Percentiles rank a stretch among this genome's conserved stretches.
These are phyloP conservation scores for Chlorella sp. DNA, from an alignment of 139 green algal species.

Conservation along the genomic window DNA sequence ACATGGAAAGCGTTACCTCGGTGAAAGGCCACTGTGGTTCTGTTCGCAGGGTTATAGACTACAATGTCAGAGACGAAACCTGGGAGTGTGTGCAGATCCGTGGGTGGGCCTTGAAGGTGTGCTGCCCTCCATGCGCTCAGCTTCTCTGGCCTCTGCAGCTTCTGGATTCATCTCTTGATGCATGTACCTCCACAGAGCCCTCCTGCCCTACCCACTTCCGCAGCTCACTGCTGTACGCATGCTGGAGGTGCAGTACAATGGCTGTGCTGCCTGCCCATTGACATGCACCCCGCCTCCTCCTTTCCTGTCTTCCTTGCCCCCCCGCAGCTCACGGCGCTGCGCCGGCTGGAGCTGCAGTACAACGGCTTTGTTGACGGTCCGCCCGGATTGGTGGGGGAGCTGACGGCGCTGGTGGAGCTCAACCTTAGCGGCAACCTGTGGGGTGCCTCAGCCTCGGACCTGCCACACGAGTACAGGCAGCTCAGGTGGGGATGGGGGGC, in stretches of 20 bases:
- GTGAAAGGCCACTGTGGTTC: too few species aligned
- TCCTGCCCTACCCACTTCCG: not conserved
- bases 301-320: too few species aligned
- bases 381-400: slow-evolving; percentile 13
- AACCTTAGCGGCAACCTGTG: slow-evolving; percentile 32
- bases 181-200: not conserved
- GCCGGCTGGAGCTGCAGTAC: slow-evolving; percentile 22
- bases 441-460: not conserved
- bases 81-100: too few species aligned
- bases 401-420: slow-evolving; percentile 17
- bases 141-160: too few species aligned
- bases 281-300: not conserved
- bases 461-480: slow-evolving; percentile 4
- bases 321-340: not conserved
- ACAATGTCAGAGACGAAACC: not conserved
- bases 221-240: not conserved
- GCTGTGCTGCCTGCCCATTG: not conserved
- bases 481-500: too few species aligned
- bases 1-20: not conserved
- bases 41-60: not conserved
- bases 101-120: too few species aligned
- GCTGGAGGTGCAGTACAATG: not conserved
- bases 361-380: slow-evolving; percentile 17
- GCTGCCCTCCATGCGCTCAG: too few species aligned
- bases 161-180: too few species aligned